Base-by-base conservation (phyloP, 805 yeast species). In the Nadsonia fulvescens region DNA sequence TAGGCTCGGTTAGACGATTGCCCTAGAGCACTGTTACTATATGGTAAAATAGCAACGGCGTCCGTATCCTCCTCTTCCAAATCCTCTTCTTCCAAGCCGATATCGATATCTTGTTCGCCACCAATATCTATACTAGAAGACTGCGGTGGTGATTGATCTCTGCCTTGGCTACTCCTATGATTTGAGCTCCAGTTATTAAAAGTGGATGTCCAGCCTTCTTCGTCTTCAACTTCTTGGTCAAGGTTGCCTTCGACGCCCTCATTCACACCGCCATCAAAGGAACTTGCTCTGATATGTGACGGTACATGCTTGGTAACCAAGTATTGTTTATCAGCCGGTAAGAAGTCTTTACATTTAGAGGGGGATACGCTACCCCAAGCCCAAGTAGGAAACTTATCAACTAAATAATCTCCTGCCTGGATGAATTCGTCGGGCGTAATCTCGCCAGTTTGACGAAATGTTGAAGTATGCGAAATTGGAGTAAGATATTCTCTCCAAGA, bases 351-450 rank as follows among this genome's bases (percentile, higher is more conserved):
- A 24, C 46, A 53, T 37, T 59, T 63, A 6, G 61, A 54, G 8
- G 56, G 49, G 9, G 74, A 64, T 1, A 74, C 70, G 3, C 66
- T 54, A 2, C 67, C 54, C 98, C 98, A 89, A 34, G 70, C 69
- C 98, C 98, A 89, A 1, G 96, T 89, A 2, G 98, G 96, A 47
- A 89, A 89, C 57, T 75, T 78, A 49, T 70, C 72, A 16, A 73
- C 83, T 31, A 89, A 54, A 49, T 81, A 89, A 47, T 89, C 95
- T 12, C 98, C 98, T 3, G 98, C 95, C 29, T 57, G 58, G 6
- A 82, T 86, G 52, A 89, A 89, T 48, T 89, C 98, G 28, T 79
- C 93, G 1, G 98, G 98, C 1, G 93, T 78, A 27, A 89, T 72
- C 46, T 86, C 89, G 4, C 98, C 98, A 0, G 94, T 77, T 25